These are phyloP conservation scores for Solanum microdontum DNA, from an alignment of 257 asterid genomes.

Conservation along the genomic window DNA sequence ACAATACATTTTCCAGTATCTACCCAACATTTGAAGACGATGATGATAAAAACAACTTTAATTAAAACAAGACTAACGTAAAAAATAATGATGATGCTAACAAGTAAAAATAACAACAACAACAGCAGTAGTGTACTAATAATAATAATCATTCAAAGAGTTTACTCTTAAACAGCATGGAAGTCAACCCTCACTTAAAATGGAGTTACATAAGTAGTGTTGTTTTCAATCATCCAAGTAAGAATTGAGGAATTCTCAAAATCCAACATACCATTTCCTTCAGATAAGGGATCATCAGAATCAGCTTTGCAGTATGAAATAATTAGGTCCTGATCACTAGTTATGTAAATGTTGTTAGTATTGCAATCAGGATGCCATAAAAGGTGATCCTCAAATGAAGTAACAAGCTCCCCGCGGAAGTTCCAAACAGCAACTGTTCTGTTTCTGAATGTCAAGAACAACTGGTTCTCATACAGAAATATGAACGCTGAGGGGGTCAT, in stretches of 20 bases:
- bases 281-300: slow-evolving; percentile 69
- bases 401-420: slow-evolving; percentile 97
- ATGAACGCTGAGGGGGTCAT: slow-evolving; percentile 99
- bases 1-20: neutral
- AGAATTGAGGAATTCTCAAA: neutral
- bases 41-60: neutral
- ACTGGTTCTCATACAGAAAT: slow-evolving; percentile 90
- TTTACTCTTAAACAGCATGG: neutral
- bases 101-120: neutral
- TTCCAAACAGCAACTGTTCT: slow-evolving; percentile 99
- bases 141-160: neutral
- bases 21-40: neutral
- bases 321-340: slow-evolving; percentile 96
- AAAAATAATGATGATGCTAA: neutral
- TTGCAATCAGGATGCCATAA: slow-evolving; percentile 99
- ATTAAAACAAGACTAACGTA: neutral
- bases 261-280: slow-evolving; percentile 62
- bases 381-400: slow-evolving; percentile 95
- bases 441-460: slow-evolving; percentile 88
- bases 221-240: neutral
- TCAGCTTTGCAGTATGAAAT: slow-evolving; percentile 96
- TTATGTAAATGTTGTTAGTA: slow-evolving; percentile 93
- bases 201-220: neutral
- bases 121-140: neutral
- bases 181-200: neutral